Percentiles rank a stretch among this genome's conserved stretches.
phyloP scores from a whole-genome alignment of 768 basidiomycete species.

The Mycena kentingensis region DNA sequence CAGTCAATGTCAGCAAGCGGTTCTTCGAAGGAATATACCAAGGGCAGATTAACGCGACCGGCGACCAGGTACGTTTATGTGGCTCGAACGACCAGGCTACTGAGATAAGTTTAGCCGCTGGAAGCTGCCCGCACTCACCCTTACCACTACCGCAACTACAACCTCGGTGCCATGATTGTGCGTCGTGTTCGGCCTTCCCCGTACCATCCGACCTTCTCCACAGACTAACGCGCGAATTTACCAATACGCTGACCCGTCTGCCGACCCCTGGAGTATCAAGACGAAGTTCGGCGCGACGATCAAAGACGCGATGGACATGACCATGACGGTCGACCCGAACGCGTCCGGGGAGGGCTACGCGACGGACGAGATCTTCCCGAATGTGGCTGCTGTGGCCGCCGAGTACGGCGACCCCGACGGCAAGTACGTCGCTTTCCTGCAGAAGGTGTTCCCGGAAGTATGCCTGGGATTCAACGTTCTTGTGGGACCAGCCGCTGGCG shows the following conservation, averaged over 20 bases:
- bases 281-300: slow-evolving; percentile 56
- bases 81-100: neutral
- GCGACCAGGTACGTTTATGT: slow-evolving; percentile 56
- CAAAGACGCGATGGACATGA: too few species aligned
- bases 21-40: too few species aligned
- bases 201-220: neutral
- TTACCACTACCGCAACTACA: too few species aligned
- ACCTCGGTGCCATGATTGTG: too few species aligned
- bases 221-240: slow-evolving; percentile 60
- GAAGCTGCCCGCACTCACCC: too few species aligned
- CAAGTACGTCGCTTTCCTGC: slow-evolving; percentile 54
- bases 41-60: slow-evolving; percentile 54
- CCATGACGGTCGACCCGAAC: too few species aligned
- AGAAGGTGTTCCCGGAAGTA: slow-evolving; percentile 36
- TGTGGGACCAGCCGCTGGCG: slow-evolving; percentile 58
- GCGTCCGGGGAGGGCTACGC: too few species aligned
- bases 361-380: too few species aligned
- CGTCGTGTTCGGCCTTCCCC: slow-evolving; percentile 21
- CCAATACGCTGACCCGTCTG: too few species aligned
- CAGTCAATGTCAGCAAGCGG: too few species aligned
- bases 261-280: slow-evolving; percentile 50
- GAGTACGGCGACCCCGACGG: too few species aligned
- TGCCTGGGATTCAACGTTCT: slow-evolving; percentile 47
- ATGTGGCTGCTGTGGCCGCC: too few species aligned
- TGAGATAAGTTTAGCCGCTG: slow-evolving; percentile 55